Percentiles rank a stretch among this genome's conserved stretches.
Conservation (phyloP, 371 early-diverging fungal species). For the Polyrhizophydium stewartii region DNA sequence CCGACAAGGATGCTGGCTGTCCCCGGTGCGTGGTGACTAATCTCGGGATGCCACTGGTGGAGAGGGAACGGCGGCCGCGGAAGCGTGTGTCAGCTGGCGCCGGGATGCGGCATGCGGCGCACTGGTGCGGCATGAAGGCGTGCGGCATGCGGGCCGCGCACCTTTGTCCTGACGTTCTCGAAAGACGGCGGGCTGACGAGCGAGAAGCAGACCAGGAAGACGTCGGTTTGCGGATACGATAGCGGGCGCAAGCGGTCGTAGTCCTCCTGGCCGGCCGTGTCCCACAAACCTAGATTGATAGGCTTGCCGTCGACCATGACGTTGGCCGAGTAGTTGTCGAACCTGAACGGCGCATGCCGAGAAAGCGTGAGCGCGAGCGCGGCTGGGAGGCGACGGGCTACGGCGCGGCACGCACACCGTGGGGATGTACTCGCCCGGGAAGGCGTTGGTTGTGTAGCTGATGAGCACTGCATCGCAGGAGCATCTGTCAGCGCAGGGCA, state of each 20-base stretch:
- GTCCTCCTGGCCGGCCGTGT: conserved; percentile 90
- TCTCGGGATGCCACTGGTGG: conserved; percentile 89
- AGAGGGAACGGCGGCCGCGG: too few relatives aligned
- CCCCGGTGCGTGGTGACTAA: conserved; percentile 91
- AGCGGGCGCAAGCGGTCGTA: conserved; percentile 79
- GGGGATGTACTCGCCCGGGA: conserved; percentile 97
- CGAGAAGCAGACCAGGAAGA: conserved; percentile 83
- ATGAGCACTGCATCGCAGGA: conserved; percentile 60
- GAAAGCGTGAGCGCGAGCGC: too few relatives aligned
- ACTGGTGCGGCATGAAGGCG: too few relatives aligned
- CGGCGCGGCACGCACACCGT: conserved; percentile 75
- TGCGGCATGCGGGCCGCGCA: conserved; percentile 26
- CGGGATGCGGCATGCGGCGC: too few relatives aligned
- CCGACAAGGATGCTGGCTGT: conserved; percentile 96
- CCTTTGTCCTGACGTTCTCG: conserved; percentile 78
- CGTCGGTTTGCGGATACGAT: conserved; percentile 87
- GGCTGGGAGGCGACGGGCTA: background rate
- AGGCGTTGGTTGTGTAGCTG: conserved; percentile 95
- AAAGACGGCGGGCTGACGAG: conserved; percentile 72
- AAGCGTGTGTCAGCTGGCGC: too few relatives aligned
- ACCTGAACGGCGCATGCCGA: conserved; percentile 28
- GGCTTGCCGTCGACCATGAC: conserved; percentile 73
- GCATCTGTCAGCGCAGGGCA: background rate
- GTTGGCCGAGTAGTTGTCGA: conserved; percentile 84
- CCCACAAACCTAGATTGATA: conserved; percentile 83